These are phyloP conservation scores for Artemisia argyi DNA, from an alignment of 129 eudicot genomes.

Conservation along the genomic window DNA sequence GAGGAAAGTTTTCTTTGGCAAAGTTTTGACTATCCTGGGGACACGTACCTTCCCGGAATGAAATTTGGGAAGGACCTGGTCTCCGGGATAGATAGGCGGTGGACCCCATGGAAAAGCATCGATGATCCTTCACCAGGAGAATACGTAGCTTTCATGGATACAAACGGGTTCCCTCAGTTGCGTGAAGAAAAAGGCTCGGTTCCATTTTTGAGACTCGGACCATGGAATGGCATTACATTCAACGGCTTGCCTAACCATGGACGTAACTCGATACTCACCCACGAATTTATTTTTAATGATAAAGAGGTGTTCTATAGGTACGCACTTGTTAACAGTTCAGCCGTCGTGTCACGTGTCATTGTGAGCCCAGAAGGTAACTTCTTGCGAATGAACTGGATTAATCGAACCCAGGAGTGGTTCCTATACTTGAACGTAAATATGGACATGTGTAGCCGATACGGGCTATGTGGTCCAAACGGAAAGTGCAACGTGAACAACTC, in stretches of 20 bases:
- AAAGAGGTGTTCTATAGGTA: conserved; percentile 16
- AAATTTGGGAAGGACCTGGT: conserved; percentile 33
- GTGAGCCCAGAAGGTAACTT: conserved; percentile 12
- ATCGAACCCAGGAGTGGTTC: not conserved
- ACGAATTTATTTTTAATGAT: conserved; percentile 7
- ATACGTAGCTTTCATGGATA: conserved; percentile 15
- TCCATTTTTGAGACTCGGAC: conserved; percentile 23
- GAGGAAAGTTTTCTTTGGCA: not conserved
- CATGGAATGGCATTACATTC: conserved; percentile 41
- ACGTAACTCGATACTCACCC: not conserved
- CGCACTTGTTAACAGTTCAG: conserved; percentile 17
- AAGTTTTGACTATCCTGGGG: conserved; percentile 24
- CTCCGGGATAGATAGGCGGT: conserved; percentile 12
- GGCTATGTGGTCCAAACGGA: not conserved
- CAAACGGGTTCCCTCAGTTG: conserved; percentile 31
- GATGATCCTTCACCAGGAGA: conserved; percentile 40
- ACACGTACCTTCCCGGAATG: conserved; percentile 32
- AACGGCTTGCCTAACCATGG: conserved; percentile 10
- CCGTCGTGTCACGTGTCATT: not conserved
- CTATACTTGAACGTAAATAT: not conserved
- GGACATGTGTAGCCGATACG: conserved; percentile 7
- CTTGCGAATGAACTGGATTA: not conserved
- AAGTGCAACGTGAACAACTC: not conserved
- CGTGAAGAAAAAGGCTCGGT: conserved; percentile 8
- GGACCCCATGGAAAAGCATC: conserved; percentile 27